Percentiles rank a stretch among this genome's conserved stretches.
Evolutionary conservation across 2,329 filamentous ascomycete genomes (phyloP).

Genomic region (Fusarium anguioides): DNA sequence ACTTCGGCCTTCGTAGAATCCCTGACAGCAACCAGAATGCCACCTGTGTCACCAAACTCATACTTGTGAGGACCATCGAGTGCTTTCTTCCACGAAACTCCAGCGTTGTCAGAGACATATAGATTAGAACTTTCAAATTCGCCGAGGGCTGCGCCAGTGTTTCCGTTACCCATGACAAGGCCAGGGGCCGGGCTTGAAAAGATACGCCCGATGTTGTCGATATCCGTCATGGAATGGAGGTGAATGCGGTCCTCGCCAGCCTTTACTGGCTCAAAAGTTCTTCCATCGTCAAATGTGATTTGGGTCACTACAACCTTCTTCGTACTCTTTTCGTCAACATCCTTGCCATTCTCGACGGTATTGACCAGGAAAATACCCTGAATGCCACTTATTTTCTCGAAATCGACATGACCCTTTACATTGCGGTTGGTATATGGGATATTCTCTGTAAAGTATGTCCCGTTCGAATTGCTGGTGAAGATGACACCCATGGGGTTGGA

Average conservation of each 20-base stretch:
- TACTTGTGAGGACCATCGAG: slow-evolving; percentile 90
- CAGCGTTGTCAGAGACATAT: slow-evolving; percentile 91
- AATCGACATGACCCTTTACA: slow-evolving; percentile 81
- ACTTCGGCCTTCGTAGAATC: slow-evolving; percentile 74
- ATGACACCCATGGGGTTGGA: slow-evolving; percentile 83
- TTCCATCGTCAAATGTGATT: slow-evolving; percentile 96
- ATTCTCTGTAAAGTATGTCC: slow-evolving; percentile 94
- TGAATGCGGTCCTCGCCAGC: slow-evolving; percentile 78
- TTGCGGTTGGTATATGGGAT: slow-evolving; percentile 93
- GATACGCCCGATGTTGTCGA: slow-evolving; percentile 83
- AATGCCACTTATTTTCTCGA: slow-evolving; percentile 91
- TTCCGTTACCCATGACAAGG: slow-evolving; percentile 93
- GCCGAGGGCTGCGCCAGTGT: slow-evolving; percentile 80
- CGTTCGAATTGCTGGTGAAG: slow-evolving; percentile 97
- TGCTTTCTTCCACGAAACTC: slow-evolving; percentile 81
- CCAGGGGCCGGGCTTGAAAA: slow-evolving; percentile 96
- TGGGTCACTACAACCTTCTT: slow-evolving; percentile 78
- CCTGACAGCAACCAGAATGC: slow-evolving; percentile 83
- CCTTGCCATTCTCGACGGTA: slow-evolving; percentile 85
- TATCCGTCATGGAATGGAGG: slow-evolving; percentile 89
- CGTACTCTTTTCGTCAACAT: slow-evolving; percentile 68
- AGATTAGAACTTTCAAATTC: slow-evolving; percentile 79
- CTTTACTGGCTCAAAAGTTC: slow-evolving; percentile 82
- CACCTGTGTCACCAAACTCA: slow-evolving; percentile 94
- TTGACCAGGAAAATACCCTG: slow-evolving; percentile 95